Evolutionary conservation across 108 stramenopile genomes (phyloP).

Genomic region (Craspedostauros australis): DNA sequence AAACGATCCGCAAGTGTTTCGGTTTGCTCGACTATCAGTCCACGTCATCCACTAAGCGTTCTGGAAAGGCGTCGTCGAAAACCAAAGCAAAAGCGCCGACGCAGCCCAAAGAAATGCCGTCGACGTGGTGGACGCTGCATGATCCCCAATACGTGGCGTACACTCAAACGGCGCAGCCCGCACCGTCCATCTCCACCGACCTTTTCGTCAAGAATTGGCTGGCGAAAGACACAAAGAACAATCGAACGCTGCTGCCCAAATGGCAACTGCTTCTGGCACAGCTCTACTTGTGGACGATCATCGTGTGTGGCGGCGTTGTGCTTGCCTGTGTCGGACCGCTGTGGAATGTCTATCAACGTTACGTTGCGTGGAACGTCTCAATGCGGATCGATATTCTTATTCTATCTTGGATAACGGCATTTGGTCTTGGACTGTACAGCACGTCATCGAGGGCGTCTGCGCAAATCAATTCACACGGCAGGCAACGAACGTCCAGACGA

Average conservation of each 20-base stretch:
- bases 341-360: conserved; percentile 15
- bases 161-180: too few species aligned
- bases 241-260: neutral
- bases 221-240: neutral
- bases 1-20: conserved; percentile 30
- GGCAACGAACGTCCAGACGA: neutral
- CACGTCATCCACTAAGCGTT: too few species aligned
- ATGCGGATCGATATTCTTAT: conserved; percentile 35
- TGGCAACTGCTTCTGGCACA: too few species aligned
- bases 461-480: neutral
- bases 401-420: too few species aligned
- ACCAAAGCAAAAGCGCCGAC: too few species aligned
- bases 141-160: too few species aligned
- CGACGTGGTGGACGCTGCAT: too few species aligned
- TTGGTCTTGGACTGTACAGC: too few species aligned
- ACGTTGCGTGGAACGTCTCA: conserved; percentile 10
- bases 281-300: conserved; percentile 23
- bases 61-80: too few species aligned
- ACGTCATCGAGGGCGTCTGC: too few species aligned
- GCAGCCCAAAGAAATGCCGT: too few species aligned
- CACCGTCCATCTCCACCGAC: conserved; percentile 8
- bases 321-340: conserved; percentile 6
- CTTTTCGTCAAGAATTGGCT: conserved; percentile 47
- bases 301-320: conserved; percentile 12
- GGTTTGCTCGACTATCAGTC: too few species aligned